Evolutionary conservation across 208 protist species (phyloP), one percentile per base, ranked within the genome.

Genomic region (Crithidia expoeki): DNA sequence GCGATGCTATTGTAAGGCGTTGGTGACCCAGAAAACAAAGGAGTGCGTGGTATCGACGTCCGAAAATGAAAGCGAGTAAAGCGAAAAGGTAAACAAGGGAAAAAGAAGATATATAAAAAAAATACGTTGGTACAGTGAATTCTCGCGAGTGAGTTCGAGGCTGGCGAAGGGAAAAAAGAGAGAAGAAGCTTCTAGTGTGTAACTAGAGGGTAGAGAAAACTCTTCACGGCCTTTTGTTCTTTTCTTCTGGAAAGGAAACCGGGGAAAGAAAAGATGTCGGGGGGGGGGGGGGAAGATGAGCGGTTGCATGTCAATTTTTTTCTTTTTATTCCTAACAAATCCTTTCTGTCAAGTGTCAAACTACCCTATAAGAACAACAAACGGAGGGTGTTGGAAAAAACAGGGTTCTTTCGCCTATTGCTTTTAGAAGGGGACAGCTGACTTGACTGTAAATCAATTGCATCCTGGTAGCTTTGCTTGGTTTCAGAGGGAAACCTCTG

Each of bases 121-220:
- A 38, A 56, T 21, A 17, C 1, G 3, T 32, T 32, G 2, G 6
- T 10, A 36, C 28, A 38, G 51, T 6, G 21, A 32, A 21, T 36
- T 52, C 9, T 30, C 23, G 47, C 47, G 12, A 52, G 25, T 2
- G 12, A 52, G 23, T 23, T 30, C 14, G 25, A 28, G 25, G 5
- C 10, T 16, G 33, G 51, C 25, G 30, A 42, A 16, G 40, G 11
- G 33, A 56, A 56, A 40, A 72, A 53, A 17, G 47, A 47, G 55
- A 38, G 21, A 55, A 2, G 19, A 60, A 44, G 34, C 40, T 28
- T 44, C 34, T 60, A 60, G 55, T 60, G 55, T 21, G 30, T 60
- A 46, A 60, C 55, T 40, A 60, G 55, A 60, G 16, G 1, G 33
- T 27, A n/a, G 34, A 7, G 28, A 46, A 16, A 4, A 46, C 30